Conservation (phyloP, 345 rosid species). For the Syzygium jambos region DNA sequence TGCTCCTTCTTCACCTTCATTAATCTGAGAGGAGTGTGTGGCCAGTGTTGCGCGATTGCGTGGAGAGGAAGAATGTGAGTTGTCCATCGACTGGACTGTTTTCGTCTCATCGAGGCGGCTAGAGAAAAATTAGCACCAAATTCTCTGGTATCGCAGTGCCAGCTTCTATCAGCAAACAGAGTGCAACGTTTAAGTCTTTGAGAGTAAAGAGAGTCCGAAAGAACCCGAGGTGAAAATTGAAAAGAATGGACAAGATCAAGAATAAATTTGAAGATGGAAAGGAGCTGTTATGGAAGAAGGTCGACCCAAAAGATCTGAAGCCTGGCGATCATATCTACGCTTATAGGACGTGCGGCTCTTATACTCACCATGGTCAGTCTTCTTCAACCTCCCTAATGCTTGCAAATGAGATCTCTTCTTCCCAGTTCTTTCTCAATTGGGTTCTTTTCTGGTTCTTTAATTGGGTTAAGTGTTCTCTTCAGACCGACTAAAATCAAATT, state of each 20-base stretch:
- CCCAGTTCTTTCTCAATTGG: neutral
- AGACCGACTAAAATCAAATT: neutral
- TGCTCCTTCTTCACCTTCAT: too few species aligned
- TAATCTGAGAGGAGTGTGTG: too few species aligned
- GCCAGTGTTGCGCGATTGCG: too few species aligned
- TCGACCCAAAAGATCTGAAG: neutral
- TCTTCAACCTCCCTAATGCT: neutral
- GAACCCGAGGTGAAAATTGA: neutral
- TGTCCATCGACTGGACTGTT: too few species aligned
- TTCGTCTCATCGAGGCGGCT: too few species aligned
- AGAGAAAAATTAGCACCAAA: too few species aligned
- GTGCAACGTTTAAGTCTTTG: too few species aligned
- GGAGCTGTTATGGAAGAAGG: neutral
- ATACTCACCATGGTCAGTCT: neutral
- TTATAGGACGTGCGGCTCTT: neutral
- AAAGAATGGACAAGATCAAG: neutral
- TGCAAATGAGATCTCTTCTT: neutral
- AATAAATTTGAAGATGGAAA: constrained; percentile 6
- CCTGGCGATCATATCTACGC: neutral
- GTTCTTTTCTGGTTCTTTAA: neutral
- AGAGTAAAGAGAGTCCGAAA: neutral
- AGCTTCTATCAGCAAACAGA: too few species aligned
- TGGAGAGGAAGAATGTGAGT: too few species aligned
- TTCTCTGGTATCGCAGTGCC: too few species aligned
- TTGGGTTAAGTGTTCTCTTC: neutral